phyloP scores from a whole-genome alignment of 495 filamentous ascomycete genomes.

The Tuber aestivum region DNA sequence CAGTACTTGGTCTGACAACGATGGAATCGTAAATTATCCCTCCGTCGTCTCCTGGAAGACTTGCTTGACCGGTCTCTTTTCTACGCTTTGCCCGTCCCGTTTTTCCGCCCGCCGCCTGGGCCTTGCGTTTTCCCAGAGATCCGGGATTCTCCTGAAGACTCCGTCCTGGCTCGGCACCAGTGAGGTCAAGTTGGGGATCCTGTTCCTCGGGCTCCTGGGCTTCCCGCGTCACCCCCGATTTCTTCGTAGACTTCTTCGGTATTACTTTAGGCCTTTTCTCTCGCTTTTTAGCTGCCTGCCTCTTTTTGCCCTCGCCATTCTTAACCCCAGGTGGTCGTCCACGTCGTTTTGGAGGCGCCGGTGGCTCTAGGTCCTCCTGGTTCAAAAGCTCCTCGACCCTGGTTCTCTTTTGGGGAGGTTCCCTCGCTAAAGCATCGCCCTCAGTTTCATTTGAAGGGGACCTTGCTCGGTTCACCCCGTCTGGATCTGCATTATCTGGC shows the following conservation, averaged over 20 bases:
- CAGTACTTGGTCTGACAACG: background rate
- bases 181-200: background rate
- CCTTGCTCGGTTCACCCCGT: conserved; percentile 2
- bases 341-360: conserved; percentile 27
- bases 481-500: background rate
- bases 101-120: background rate
- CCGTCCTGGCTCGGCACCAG: background rate
- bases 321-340: conserved; percentile 25
- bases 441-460: conserved; percentile 7
- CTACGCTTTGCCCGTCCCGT: background rate
- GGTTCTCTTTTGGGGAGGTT: conserved; percentile 17
- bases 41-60: background rate
- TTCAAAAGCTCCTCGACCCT: conserved; percentile 25
- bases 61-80: background rate
- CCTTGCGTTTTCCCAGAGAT: background rate
- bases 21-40: conserved; percentile 1
- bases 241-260: background rate
- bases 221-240: background rate
- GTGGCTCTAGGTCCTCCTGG: conserved; percentile 9
- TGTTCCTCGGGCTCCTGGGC: background rate
- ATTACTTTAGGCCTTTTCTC: background rate
- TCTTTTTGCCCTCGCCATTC: background rate
- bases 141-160: background rate
- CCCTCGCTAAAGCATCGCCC: background rate
- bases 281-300: background rate